Base-by-base conservation (phyloP, 768 basidiomycete species). In the Paxillus ammoniavirescens region DNA sequence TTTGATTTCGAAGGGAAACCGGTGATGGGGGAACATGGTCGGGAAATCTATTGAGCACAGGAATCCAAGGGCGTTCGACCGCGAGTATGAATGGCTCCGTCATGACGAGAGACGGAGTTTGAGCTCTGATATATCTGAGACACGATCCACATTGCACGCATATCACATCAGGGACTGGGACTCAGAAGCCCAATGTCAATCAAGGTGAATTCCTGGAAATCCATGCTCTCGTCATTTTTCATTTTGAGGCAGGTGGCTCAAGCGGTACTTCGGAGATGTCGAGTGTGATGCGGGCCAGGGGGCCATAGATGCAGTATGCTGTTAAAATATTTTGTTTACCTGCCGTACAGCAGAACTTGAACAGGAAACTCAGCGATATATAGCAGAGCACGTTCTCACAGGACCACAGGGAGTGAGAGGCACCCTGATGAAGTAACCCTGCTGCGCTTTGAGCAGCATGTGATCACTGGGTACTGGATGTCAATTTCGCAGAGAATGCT, bases 201-300 rank as follows among this genome's bases (percentile, higher is more conserved):
- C 57, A 53, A 61, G 64, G 59, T 43, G 42, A 52, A 43, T 49
- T 54, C n/a, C 52, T 51, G 36, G 45, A 52, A 46, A 33, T 12
- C 61, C 50, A 47, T 14, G 49, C 17, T 66, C 61, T 61, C 64
- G 64, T 66, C 42, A 65, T 54, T 62, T 12, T 48, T 66, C 64
- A 64, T 66, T 59, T 56, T 59, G 42, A 33, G 53, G 42, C 45
- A 17, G 52, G 42, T 42, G 47, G 15, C 8, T 50, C 18, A 50
- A 48, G 64, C 54, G 61, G 62, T 47, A 49, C 38, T 62, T 62
- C 60, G 64, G 62, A 67, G 57, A 65, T 65, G 65, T 33, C 52
- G 60, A 65, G 26, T 26, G 26, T 26, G 26, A 6, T 26, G 26
- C 54, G 55, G 14, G 50, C 55, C 50, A 40, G 38, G 9, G 17